Conservation (phyloP, 176 grass and related monocot genomes). For the Saccharum officinarum region DNA sequence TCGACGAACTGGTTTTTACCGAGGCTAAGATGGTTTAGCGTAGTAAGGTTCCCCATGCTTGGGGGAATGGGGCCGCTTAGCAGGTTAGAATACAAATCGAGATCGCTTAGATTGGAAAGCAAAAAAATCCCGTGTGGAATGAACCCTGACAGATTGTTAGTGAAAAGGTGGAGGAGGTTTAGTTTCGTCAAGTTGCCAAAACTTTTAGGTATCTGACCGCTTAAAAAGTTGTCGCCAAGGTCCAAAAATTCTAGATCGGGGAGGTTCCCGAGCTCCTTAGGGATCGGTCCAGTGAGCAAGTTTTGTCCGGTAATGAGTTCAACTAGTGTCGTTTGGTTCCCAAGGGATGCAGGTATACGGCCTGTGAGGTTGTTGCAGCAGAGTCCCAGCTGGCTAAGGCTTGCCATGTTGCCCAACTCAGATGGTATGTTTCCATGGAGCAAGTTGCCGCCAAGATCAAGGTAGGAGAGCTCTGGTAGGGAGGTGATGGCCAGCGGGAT, state of each 20-base stretch:
- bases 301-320: not conserved
- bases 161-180: not conserved
- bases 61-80: conserved; percentile 4
- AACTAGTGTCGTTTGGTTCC: not conserved
- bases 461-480: not conserved
- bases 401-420: not conserved
- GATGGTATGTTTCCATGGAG: not conserved
- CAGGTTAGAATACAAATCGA: not conserved
- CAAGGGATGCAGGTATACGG: not conserved
- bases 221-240: not conserved
- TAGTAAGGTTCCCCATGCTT: conserved; percentile 24
- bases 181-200: conserved; percentile 22
- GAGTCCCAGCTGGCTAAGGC: not conserved
- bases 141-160: not conserved
- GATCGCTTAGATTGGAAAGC: not conserved
- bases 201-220: not conserved
- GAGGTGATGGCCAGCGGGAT: not conserved
- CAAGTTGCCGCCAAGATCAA: not conserved
- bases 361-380: not conserved
- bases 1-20: not conserved
- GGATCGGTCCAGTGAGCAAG: not conserved
- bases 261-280: not conserved
- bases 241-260: not conserved
- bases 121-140: not conserved
- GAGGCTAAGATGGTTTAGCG: not conserved